Percentiles rank a stretch among this genome's conserved stretches.
Evolutionary conservation across 1,139 yeast genomes (phyloP).

Genomic region (Saccharomyces hybrid): DNA sequence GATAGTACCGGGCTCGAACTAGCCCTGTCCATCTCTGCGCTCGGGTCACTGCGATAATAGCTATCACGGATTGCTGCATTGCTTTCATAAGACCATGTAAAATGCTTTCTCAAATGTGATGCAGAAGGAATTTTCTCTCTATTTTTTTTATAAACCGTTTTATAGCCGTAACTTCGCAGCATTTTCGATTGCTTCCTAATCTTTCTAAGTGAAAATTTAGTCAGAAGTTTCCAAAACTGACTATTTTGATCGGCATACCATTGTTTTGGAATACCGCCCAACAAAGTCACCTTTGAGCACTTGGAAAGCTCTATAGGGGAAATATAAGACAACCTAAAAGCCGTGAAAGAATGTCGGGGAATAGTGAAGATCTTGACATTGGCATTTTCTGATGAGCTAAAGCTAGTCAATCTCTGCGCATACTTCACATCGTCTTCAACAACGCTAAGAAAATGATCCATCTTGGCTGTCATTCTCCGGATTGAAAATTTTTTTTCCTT

Average conservation of each 20-base stretch:
- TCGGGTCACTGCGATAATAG: background rate
- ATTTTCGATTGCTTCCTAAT: slow-evolving; percentile 9
- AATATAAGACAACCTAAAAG: slow-evolving; percentile 51
- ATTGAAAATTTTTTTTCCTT: no score
- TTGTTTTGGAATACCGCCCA: slow-evolving; percentile 59
- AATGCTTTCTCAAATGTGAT: background rate
- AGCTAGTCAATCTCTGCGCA: background rate
- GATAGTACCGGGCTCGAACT: background rate
- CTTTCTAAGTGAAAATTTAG: slow-evolving; percentile 25
- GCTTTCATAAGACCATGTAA: background rate
- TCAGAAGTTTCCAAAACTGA: slow-evolving; percentile 14
- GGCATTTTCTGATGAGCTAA: background rate
- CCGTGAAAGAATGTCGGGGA: slow-evolving; percentile 49
- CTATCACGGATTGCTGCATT: background rate
- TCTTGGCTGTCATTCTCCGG: no score
- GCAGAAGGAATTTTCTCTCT: background rate
- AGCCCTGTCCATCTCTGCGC: background rate
- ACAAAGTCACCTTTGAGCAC: slow-evolving; percentile 37
- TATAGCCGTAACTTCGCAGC: slow-evolving; percentile 11
- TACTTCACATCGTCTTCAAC: background rate
- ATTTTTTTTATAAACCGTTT: slow-evolving; percentile 6
- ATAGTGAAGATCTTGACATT: slow-evolving; percentile 12
- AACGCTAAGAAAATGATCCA: background rate
- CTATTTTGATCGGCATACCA: slow-evolving; percentile 44
- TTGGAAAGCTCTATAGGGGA: slow-evolving; percentile 43